These are phyloP conservation scores for Paraurostyla sp. DNA, from an alignment of 73 alveolate species.

Conservation along the genomic window DNA sequence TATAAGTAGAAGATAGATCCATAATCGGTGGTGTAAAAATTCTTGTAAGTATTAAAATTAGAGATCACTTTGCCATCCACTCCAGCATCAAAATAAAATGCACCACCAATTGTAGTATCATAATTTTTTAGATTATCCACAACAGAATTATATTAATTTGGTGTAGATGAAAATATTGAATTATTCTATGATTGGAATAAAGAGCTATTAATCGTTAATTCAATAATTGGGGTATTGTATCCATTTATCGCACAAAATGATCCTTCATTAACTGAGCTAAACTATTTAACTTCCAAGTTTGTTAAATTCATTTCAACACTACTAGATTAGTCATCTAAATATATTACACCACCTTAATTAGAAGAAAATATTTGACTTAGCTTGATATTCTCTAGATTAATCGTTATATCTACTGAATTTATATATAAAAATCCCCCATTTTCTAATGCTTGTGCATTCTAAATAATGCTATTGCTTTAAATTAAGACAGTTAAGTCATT, in stretches of 20 bases:
- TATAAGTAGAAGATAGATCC: constrained; percentile 29
- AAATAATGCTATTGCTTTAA: too few species aligned
- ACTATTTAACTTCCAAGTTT: too few species aligned
- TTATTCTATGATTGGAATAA: neutral
- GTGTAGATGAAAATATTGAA: neutral
- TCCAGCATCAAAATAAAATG: neutral
- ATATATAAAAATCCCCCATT: neutral
- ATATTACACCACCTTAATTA: neutral
- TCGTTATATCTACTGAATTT: neutral
- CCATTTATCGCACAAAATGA: too few species aligned
- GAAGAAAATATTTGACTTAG: neutral
- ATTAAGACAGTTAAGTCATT: too few species aligned
- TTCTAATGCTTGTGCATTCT: too few species aligned
- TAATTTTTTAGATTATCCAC: neutral
- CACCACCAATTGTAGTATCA: neutral
- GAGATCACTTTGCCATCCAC: neutral
- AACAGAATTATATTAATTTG: neutral
- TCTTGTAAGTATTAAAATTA: neutral
- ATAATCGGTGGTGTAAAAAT: neutral
- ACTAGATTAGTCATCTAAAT: neutral
- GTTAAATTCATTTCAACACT: too few species aligned
- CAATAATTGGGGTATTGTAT: too few species aligned
- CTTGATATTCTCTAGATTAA: too few species aligned
- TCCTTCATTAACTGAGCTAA: too few species aligned
- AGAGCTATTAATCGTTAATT: neutral